Evolutionary conservation across 345 rosid genomes (phyloP).

Genomic region (Populus tremula): DNA sequence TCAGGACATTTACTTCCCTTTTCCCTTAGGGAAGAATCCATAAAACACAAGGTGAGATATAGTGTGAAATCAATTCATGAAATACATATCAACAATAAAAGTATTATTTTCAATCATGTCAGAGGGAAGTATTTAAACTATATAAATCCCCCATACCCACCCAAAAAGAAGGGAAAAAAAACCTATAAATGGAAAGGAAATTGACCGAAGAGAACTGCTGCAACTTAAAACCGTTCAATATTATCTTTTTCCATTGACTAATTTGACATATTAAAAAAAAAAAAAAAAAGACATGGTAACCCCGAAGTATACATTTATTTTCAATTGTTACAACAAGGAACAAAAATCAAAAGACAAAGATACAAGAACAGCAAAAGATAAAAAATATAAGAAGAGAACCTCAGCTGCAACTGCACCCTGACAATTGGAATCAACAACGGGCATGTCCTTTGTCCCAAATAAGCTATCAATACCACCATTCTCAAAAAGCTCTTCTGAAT

Average conservation of each 20-base stretch:
- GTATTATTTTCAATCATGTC: not conserved
- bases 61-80: not conserved
- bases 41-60: not conserved
- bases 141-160: too few species aligned
- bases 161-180: too few species aligned
- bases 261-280: not conserved
- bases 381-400: slow-evolving; percentile 38
- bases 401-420: slow-evolving; percentile 59
- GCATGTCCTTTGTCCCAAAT: slow-evolving; percentile 57
- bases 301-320: not conserved
- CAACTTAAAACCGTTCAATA: not conserved
- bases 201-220: not conserved
- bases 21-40: not conserved
- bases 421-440: slow-evolving; percentile 54
- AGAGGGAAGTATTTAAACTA: too few species aligned
- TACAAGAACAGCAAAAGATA: slow-evolving; percentile 16
- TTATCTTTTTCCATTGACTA: not conserved
- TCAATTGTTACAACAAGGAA: not conserved
- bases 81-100: not conserved
- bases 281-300: not conserved
- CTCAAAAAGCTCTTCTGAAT: slow-evolving; percentile 74
- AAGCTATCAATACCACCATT: slow-evolving; percentile 84
- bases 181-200: not conserved
- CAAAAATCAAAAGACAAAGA: slow-evolving; percentile 1
- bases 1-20: not conserved